Evolutionary conservation across 192 early-diverging fungal species (phyloP).

Genomic region (Dissophora ornata): DNA sequence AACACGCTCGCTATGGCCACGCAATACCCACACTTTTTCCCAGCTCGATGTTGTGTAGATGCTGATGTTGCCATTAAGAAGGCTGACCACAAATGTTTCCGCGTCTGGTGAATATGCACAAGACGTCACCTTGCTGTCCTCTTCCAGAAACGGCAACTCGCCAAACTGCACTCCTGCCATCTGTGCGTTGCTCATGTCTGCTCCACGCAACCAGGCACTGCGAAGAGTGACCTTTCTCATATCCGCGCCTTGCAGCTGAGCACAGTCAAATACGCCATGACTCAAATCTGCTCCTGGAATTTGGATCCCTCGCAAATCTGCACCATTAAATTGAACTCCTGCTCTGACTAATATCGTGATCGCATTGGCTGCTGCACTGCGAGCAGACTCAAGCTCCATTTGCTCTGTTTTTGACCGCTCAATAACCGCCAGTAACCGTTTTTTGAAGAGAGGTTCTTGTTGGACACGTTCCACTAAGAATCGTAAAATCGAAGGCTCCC

Average conservation of each 20-base stretch:
- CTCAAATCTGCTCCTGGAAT: constrained; percentile 24
- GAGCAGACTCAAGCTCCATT: too few relatives aligned
- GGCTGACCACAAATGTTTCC: constrained; percentile 3
- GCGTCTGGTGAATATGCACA: constrained; percentile 12
- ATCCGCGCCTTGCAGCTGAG: constrained; percentile 20
- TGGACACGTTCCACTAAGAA: constrained; percentile 20
- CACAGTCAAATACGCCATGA: constrained; percentile 17
- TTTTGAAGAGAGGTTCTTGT: constrained; percentile 4
- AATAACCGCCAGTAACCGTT: constrained; percentile 5
- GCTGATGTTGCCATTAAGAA: neutral
- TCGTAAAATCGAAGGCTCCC: constrained; percentile 5
- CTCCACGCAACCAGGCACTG: neutral
- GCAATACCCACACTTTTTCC: neutral
- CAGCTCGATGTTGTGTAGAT: too few relatives aligned
- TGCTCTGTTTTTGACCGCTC: neutral
- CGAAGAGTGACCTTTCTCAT: constrained; percentile 1
- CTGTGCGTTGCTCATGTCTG: constrained; percentile 9
- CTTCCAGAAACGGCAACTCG: neutral
- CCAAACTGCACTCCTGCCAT: constrained; percentile 25
- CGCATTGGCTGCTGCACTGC: constrained; percentile 22
- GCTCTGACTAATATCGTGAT: constrained; percentile 24
- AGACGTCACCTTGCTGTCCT: neutral
- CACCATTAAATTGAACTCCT: constrained; percentile 5
- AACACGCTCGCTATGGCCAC: neutral
- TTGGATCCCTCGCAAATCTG: constrained; percentile 5